Conservation (phyloP, 192 early-diverging fungal species). For the Podila epigama region DNA sequence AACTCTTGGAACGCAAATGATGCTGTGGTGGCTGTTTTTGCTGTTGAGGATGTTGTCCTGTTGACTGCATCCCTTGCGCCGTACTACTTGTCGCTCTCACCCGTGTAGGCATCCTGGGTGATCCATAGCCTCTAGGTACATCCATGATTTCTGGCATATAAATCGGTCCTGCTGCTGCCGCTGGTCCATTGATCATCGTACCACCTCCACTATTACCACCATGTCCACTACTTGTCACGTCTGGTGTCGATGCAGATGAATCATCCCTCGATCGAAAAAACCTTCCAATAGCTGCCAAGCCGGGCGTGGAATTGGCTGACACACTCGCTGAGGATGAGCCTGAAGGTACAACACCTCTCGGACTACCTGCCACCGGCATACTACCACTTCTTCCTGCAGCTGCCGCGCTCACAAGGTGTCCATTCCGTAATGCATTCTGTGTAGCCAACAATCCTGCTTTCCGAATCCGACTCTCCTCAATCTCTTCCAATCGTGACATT, state of each 20-base stretch:
- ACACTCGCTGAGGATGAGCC: neutral
- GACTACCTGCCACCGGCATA: neutral
- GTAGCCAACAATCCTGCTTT: constrained; percentile 18
- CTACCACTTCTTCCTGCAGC: neutral
- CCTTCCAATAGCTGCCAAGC: constrained; percentile 21
- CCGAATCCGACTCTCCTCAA: constrained; percentile 29
- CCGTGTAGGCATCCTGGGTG: neutral
- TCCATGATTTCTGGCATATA: neutral
- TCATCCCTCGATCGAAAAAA: constrained; percentile 41
- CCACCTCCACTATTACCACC: no score
- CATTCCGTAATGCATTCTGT: neutral
- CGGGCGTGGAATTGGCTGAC: constrained; percentile 15
- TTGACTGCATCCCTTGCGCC: neutral
- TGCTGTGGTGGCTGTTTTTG: neutral
- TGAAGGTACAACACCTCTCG: neutral
- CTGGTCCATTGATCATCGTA: constrained; percentile 1
- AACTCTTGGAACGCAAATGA: neutral
- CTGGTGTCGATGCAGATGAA: constrained; percentile 10
- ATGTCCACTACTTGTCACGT: no score
- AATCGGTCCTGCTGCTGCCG: neutral
- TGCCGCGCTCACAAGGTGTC: neutral
- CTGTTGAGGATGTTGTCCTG: neutral
- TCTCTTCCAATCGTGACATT: constrained; percentile 34
- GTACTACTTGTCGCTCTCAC: neutral
- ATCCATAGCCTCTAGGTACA: neutral